Conservation (phyloP, 139 green algal species). For the Eudorina sp. region DNA sequence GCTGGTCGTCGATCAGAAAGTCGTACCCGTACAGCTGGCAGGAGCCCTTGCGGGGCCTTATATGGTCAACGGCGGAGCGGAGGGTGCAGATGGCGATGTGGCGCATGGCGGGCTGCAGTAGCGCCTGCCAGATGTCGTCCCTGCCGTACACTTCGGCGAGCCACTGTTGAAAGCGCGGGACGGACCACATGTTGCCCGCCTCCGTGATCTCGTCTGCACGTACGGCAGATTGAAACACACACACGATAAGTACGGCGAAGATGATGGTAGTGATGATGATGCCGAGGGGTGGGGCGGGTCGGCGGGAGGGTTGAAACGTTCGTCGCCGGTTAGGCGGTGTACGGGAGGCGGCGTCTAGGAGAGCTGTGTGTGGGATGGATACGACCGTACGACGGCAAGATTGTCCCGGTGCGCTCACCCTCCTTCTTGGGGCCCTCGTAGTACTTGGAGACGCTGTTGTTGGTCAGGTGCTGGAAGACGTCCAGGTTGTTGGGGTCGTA, state of each 20-base stretch:
- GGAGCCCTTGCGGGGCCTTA: slow-evolving; percentile 54
- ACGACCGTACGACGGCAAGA: too few species aligned
- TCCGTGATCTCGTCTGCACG: slow-evolving; percentile 41
- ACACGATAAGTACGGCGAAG: too few species aligned
- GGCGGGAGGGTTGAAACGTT: too few species aligned
- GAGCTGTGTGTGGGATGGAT: neutral
- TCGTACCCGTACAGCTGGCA: slow-evolving; percentile 64
- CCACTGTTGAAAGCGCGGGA: slow-evolving; percentile 53
- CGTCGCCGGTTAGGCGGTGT: too few species aligned
- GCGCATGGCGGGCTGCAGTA: slow-evolving; percentile 65
- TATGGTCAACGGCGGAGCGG: slow-evolving; percentile 30
- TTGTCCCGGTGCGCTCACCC: neutral
- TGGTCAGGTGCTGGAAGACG: slow-evolving; percentile 75
- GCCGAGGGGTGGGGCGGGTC: too few species aligned
- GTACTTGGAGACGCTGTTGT: slow-evolving; percentile 75
- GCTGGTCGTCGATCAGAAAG: slow-evolving; percentile 62
- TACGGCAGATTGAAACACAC: too few species aligned
- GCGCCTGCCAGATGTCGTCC: slow-evolving; percentile 44
- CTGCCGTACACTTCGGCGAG: slow-evolving; percentile 51
- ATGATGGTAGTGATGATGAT: too few species aligned
- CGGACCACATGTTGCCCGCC: slow-evolving; percentile 58
- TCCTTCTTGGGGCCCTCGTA: slow-evolving; percentile 50
- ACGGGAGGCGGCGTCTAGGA: too few species aligned
- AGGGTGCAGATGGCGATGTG: slow-evolving; percentile 62
- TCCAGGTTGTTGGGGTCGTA: slow-evolving; percentile 72